Evolutionary conservation across 1,139 yeast genomes (phyloP), one percentile per base, ranked within the genome.

Genomic region (Geotrichum cucujoidarum): DNA sequence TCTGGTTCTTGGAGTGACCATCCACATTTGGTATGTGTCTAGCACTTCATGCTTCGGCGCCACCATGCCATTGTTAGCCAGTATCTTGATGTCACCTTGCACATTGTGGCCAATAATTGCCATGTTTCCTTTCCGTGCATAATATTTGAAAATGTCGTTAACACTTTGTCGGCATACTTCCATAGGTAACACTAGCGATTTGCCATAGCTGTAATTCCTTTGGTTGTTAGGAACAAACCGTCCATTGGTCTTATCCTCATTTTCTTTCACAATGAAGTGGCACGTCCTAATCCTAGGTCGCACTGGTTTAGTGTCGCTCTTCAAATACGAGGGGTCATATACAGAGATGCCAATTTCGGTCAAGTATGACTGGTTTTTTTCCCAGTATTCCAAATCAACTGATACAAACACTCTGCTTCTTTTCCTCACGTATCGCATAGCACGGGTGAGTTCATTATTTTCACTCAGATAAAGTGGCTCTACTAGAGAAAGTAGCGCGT

Each of bases 271-370:
- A 16, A 81, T 69, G 29, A 82, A 71, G 60, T 86, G 95, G 47
- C 50, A 47, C n/a, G 52, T 39, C 21, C 43, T 47, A 4, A 55
- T 40, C 11, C 36, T 30, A 3, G 58, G 57, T 8, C 48, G n/a
- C 13, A 39, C 3, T 21, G 45, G 44, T 4, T 29, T 20, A 14
- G 10, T 30, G 20, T 17, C 31, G 11, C 25, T 17, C n/a, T 37
- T 18, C 18, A 36, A n/a, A 10, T 37, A 3, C 24, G 43, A 37
- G 5, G 92, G 90, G 54, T 82, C 86, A 60, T 77, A 83, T 4
- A 83, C 74, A 2, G 85, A 71, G 2, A 84, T 65, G 2, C 94
- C 94, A 43, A 83, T 74, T 60, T 84, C 94, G 0, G 87, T 82
- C 20, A 83, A 69, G 10, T 66, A 53, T 16, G 66, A 57, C 8